phyloP scores from a whole-genome alignment of 768 basidiomycete genomes.

The Suillus decipiens region DNA sequence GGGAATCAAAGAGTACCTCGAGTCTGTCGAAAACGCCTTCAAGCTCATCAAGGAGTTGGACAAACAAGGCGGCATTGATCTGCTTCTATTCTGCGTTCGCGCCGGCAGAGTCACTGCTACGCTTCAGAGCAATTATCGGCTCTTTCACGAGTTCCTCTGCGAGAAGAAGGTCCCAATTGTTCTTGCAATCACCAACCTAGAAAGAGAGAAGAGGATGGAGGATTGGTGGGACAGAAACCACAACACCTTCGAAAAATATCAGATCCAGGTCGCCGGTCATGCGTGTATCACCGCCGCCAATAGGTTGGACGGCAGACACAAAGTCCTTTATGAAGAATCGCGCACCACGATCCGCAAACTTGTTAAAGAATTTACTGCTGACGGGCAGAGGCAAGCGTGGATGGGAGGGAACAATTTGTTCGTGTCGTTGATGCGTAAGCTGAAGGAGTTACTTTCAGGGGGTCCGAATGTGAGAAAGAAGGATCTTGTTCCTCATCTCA shows the following conservation, averaged over 20 bases:
- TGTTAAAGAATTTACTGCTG: conserved; percentile 14
- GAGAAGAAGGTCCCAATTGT: conserved; percentile 25
- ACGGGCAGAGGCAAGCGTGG: not conserved
- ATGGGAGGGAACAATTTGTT: not conserved
- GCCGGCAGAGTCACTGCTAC: conserved; percentile 39
- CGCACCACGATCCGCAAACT: conserved; percentile 17
- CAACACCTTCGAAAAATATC: conserved; percentile 23
- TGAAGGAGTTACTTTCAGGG: conserved; percentile 23
- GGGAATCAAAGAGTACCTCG: conserved; percentile 30
- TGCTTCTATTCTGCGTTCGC: conserved; percentile 45
- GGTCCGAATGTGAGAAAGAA: conserved; percentile 20
- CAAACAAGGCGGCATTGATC: conserved; percentile 37
- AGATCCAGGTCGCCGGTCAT: conserved; percentile 30
- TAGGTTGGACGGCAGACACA: conserved; percentile 19
- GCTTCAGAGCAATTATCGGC: conserved; percentile 38
- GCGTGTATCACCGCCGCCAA: conserved; percentile 39
- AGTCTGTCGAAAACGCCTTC: conserved; percentile 30
- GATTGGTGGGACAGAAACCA: conserved; percentile 19
- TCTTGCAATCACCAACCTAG: conserved; percentile 34
- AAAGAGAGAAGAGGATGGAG: conserved; percentile 23
- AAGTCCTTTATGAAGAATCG: conserved; percentile 26
- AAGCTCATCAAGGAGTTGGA: conserved; percentile 35
- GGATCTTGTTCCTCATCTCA: conserved; percentile 27
- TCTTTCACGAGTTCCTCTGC: conserved; percentile 44
- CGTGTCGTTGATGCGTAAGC: conserved; percentile 27